Evolutionary conservation across 2,329 filamentous ascomycete species (phyloP).

Genomic region (Microcyclospora pomicola): DNA sequence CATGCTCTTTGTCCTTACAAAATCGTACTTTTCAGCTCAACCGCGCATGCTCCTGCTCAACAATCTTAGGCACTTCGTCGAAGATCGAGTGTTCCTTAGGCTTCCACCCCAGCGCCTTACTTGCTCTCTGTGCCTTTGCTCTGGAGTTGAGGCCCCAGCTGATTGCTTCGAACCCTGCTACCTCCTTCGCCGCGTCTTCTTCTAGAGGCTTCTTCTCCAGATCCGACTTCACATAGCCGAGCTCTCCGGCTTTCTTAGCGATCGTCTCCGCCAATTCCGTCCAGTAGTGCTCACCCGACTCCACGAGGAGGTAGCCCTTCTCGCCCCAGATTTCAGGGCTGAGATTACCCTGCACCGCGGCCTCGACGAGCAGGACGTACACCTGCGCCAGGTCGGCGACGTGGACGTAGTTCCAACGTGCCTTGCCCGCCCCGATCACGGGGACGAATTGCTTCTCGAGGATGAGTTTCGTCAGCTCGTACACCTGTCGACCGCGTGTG

Average conservation of each 20-base stretch:
- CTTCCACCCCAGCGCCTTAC: constrained; percentile 47
- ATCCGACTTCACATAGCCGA: constrained; percentile 36
- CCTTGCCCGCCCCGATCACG: constrained; percentile 42
- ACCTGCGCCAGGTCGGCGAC: constrained; percentile 45
- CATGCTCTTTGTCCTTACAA: too few relatives aligned
- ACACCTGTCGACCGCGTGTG: constrained; percentile 43
- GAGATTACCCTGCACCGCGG: constrained; percentile 31
- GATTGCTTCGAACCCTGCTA: constrained; percentile 35
- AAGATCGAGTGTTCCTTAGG: constrained; percentile 27
- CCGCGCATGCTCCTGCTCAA: constrained; percentile 18
- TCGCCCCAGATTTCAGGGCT: constrained; percentile 40
- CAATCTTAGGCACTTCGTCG: constrained; percentile 17
- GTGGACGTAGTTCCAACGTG: constrained; percentile 44
- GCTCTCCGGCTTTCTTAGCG: constrained; percentile 17
- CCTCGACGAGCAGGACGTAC: constrained; percentile 41
- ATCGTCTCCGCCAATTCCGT: constrained; percentile 15
- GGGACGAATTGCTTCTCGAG: constrained; percentile 42
- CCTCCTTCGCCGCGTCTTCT: constrained; percentile 32
- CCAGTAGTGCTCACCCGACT: constrained; percentile 51
- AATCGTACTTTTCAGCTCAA: constrained; percentile 2
- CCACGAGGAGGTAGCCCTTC: constrained; percentile 53
- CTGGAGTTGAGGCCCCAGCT: constrained; percentile 50
- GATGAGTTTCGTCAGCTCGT: constrained; percentile 38
- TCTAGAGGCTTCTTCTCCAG: constrained; percentile 42
- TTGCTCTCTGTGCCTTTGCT: constrained; percentile 41